Evolutionary conservation across 2,329 filamentous ascomycete species (phyloP), one percentile per base, ranked within the genome.

Genomic region (Fusarium palustre): DNA sequence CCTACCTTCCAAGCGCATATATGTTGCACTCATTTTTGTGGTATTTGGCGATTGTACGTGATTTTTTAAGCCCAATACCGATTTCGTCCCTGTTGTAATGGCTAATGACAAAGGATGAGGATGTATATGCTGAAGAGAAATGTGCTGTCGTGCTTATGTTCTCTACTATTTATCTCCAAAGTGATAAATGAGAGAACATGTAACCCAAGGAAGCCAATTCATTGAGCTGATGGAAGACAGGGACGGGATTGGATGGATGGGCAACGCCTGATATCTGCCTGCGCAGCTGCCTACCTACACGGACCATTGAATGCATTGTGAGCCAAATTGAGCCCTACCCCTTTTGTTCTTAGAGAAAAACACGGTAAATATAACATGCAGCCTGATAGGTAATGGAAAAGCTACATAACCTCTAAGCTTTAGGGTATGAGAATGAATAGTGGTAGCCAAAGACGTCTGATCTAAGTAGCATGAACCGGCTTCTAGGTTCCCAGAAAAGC

Each of bases 251-350:
- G 41, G 39, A 45, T 25, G 33, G 18, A 25, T 39, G 41, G 30
- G 11, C 36, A 56, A n/a, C 28, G 41, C 47, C n/a, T 62, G 57
- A 36, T 12, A 24, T 42, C 43, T 59, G 36, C 43, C 54, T 59
- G 20, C 15, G 18, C 9, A 45, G 13, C 34, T 54, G 39, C 33
- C 33, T 34, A 34, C 28, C 49, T 22, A 31, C 36, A 50, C n/a
- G 41, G 41, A 18, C 28, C 36, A 24, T 16, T 20, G 11, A 20
- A 22, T 15, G 13, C 20, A 33, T 47, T 30, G 3, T 30, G n/a
- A 22, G 45, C 13, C 45, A 47, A 33, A 22, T 18, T 18, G 2
- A 34, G 45, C 45, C 18, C 16, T 39, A 12, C 12, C 10, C 36
- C 12, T 22, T 4, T 3, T 12, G 20, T 13, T 13, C 5, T 39